Conservation (phyloP, 768 basidiomycete species). For the Gautieria morchelliformis region DNA sequence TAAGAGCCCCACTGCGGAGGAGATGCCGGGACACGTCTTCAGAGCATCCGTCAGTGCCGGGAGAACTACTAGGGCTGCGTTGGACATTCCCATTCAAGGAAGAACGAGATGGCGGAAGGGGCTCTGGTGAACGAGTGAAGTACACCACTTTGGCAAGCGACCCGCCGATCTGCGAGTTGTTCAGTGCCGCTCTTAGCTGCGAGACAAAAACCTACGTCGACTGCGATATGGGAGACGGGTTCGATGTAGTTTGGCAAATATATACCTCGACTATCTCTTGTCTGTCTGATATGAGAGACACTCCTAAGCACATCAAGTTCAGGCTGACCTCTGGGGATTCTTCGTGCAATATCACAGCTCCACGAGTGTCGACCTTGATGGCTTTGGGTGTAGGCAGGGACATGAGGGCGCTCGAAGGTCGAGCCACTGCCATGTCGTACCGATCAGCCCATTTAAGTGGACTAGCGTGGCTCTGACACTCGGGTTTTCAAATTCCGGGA, state of each 20-base stretch:
- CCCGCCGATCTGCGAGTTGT: constrained; percentile 73
- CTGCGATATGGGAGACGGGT: constrained; percentile 93
- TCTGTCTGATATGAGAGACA: constrained; percentile 34
- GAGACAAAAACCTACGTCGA: constrained; percentile 65
- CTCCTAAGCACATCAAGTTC: constrained; percentile 8
- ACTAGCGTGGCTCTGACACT: neutral
- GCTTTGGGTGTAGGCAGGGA: constrained; percentile 73
- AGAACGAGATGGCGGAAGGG: constrained; percentile 68
- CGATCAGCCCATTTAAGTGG: neutral
- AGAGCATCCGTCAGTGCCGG: constrained; percentile 23
- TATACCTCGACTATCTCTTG: constrained; percentile 89
- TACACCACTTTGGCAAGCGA: constrained; percentile 97
- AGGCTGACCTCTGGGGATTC: constrained; percentile 78
- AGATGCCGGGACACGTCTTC: constrained; percentile 12
- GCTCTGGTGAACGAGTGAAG: constrained; percentile 89
- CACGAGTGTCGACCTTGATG: constrained; percentile 92
- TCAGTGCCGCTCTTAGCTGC: neutral
- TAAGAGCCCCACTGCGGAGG: constrained; percentile 57
- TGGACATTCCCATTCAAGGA: constrained; percentile 48
- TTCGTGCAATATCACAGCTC: constrained; percentile 86
- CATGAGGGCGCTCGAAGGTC: neutral
- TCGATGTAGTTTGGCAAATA: constrained; percentile 98
- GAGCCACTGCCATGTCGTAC: neutral
- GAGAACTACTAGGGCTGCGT: constrained; percentile 23
- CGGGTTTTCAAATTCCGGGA: neutral